Percentiles rank a stretch among this genome's conserved stretches.
phyloP scores from a whole-genome alignment of 306 rosid genomes.

The Vigna angularis region DNA sequence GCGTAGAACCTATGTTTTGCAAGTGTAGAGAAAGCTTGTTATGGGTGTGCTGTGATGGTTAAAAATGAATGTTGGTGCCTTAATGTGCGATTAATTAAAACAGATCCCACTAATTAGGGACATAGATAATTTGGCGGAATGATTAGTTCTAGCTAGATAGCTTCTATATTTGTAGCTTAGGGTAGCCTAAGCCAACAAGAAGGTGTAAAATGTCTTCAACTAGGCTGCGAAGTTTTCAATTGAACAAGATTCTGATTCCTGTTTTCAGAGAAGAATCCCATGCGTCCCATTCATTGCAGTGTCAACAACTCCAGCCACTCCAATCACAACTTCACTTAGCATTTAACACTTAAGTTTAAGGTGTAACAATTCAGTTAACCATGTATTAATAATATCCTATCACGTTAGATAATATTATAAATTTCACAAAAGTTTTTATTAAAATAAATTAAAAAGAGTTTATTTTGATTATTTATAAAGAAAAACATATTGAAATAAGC shows the following conservation, averaged over 20 bases:
- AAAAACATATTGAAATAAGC: background rate
- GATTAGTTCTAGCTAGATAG: background rate
- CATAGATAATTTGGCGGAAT: constrained; percentile 22
- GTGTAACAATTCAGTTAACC: background rate
- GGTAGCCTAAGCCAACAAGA: constrained; percentile 37
- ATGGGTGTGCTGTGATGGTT: background rate
- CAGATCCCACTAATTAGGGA: constrained; percentile 26
- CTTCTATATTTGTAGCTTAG: constrained; percentile 34
- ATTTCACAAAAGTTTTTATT: no score
- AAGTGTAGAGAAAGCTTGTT: no score
- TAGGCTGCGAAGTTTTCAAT: constrained; percentile 39
- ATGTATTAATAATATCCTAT: no score
- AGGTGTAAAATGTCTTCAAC: constrained; percentile 28
- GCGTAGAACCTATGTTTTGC: no score
- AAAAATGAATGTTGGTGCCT: background rate
- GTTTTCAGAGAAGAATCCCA: constrained; percentile 44
- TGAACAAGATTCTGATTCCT: constrained; percentile 46
- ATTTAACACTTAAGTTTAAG: no score
- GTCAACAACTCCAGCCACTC: constrained; percentile 20
- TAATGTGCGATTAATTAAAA: constrained; percentile 29
- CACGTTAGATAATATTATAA: no score
- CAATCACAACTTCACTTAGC: background rate
- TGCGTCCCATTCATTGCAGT: constrained; percentile 39
- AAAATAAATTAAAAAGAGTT: no score
- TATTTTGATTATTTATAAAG: no score